Evolutionary conservation across 2,329 filamentous ascomycete genomes (phyloP).

Genomic region (Colletotrichum shisoi): DNA sequence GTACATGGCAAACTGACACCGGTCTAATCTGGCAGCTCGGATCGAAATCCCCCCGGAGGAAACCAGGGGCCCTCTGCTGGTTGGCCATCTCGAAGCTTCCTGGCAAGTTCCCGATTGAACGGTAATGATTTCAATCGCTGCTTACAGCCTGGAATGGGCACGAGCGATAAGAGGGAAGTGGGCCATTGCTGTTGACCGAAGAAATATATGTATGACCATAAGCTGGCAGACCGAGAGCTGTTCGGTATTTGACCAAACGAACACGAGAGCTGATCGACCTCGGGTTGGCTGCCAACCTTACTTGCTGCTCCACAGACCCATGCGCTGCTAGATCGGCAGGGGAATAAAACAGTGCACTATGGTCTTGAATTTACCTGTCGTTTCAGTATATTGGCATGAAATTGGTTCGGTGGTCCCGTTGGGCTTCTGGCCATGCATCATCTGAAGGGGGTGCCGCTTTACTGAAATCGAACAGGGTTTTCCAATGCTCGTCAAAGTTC

Average conservation of each 20-base stretch:
- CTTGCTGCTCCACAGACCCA: not conserved
- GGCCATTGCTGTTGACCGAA: too few relatives aligned
- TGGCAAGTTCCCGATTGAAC: too few relatives aligned
- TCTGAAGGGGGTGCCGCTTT: not conserved
- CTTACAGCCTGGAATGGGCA: not conserved
- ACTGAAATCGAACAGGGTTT: not conserved
- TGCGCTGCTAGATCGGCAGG: not conserved
- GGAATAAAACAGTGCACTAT: not conserved
- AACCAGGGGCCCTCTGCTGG: not conserved
- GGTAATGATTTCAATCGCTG: not conserved
- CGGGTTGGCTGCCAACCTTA: not conserved
- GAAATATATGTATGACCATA: not conserved
- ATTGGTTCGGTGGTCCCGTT: constrained; percentile 10
- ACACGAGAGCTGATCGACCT: not conserved
- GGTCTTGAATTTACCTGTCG: not conserved
- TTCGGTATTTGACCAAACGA: constrained; percentile 5
- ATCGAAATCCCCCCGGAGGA: too few relatives aligned
- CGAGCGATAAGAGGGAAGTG: not conserved
- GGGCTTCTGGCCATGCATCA: constrained; percentile 7
- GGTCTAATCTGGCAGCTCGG: not conserved
- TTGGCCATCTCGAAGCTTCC: not conserved
- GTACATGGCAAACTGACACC: not conserved
- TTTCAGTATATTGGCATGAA: not conserved
- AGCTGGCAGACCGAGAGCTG: not conserved
- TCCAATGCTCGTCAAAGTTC: not conserved